Conservation (phyloP, 2,329 filamentous ascomycete genomes). For the Diaporthe ampelina region DNA sequence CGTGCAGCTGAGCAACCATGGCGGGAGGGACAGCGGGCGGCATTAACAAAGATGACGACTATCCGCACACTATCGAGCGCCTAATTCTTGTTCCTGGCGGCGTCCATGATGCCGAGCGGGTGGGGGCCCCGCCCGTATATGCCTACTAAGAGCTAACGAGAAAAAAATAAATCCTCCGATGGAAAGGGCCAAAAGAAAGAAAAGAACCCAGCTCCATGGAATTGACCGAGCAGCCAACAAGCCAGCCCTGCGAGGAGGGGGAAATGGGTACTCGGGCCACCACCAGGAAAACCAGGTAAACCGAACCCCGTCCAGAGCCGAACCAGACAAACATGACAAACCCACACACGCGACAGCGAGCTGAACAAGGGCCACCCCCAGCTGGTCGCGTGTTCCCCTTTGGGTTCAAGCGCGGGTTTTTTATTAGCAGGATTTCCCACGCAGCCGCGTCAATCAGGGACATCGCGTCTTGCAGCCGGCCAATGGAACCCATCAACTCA, state of each 20-base stretch:
- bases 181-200: neutral
- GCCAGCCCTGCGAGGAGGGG: neutral
- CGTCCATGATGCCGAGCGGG: neutral
- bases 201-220: neutral
- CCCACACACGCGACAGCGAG: neutral
- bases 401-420: neutral
- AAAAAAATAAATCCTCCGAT: neutral
- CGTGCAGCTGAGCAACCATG: conserved; percentile 19
- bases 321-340: conserved; percentile 14
- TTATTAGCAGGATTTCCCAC: conserved; percentile 9
- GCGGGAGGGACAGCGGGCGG: neutral
- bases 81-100: conserved; percentile 15
- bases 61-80: conserved; percentile 22
- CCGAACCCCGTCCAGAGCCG: neutral
- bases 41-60: neutral
- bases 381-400: conserved; percentile 2
- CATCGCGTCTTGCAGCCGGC: conserved; percentile 23
- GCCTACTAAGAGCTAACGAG: neutral
- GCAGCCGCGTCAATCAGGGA: conserved; percentile 35
- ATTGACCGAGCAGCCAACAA: neutral
- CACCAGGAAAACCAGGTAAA: neutral
- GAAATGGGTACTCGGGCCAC: too few species aligned
- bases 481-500: neutral
- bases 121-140: neutral
- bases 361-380: neutral